These are phyloP conservation scores for Cucumis cinereus DNA, from an alignment of 306 rosid species.

Conservation along the genomic window DNA sequence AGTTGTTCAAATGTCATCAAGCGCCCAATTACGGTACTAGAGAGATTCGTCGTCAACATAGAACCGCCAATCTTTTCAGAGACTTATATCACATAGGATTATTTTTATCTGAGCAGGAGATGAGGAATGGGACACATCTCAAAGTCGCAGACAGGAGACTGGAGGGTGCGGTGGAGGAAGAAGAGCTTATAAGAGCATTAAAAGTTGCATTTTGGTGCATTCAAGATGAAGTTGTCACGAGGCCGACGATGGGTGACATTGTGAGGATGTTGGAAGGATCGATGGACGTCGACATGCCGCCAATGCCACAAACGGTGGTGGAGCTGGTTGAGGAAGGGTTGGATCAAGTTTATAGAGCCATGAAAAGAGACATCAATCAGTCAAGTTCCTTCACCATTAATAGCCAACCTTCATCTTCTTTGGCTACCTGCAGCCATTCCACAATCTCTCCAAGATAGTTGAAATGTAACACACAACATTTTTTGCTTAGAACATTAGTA, in stretches of 20 bases:
- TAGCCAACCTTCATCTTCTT: slow-evolving; percentile 65
- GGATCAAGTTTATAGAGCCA: slow-evolving; percentile 67
- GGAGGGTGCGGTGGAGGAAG: slow-evolving; percentile 68
- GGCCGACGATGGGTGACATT: slow-evolving; percentile 94
- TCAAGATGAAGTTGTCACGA: slow-evolving; percentile 64
- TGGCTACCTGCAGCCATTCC: slow-evolving; percentile 78
- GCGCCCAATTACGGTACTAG: neutral
- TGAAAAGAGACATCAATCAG: slow-evolving; percentile 69
- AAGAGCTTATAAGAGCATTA: slow-evolving; percentile 49
- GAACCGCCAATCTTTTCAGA: neutral
- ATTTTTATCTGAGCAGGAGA: slow-evolving; percentile 31
- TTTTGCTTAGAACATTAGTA: neutral
- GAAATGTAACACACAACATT: neutral
- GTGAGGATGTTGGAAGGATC: slow-evolving; percentile 83
- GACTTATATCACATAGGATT: neutral
- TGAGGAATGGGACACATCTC: slow-evolving; percentile 40
- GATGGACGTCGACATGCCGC: slow-evolving; percentile 47
- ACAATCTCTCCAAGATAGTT: slow-evolving; percentile 82
- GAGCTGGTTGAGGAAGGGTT: slow-evolving; percentile 83
- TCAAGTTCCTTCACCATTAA: slow-evolving; percentile 68
- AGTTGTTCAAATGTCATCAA: neutral
- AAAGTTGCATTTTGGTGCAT: slow-evolving; percentile 93
- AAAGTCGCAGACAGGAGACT: slow-evolving; percentile 68
- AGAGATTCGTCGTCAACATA: neutral
- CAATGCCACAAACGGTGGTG: slow-evolving; percentile 83